Percentiles rank a stretch among this genome's conserved stretches.
These are phyloP conservation scores for Solanum aculeatissimum DNA, from an alignment of 305 asterid species.

Conservation along the genomic window DNA sequence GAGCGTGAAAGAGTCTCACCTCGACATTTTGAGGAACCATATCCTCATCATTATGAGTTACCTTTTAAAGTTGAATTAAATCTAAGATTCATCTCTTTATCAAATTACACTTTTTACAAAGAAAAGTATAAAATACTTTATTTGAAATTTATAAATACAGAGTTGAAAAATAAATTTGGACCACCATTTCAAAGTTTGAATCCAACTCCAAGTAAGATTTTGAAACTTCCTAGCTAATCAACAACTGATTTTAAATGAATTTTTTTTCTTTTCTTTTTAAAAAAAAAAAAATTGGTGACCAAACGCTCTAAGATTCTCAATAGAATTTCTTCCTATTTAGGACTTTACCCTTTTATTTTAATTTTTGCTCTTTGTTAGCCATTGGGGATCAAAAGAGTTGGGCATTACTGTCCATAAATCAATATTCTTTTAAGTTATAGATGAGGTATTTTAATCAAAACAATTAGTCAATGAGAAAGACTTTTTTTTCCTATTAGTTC, in stretches of 20 bases:
- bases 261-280: too few relatives aligned
- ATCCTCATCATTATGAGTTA: background rate
- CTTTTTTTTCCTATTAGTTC: background rate
- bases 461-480: background rate
- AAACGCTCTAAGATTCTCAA: background rate
- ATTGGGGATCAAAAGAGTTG: background rate
- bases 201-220: background rate
- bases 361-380: background rate
- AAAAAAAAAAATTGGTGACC: background rate
- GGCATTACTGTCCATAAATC: background rate
- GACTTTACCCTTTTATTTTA: too few relatives aligned
- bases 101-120: background rate
- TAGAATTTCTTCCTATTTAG: background rate
- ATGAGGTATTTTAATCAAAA: background rate
- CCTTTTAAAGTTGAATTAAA: background rate
- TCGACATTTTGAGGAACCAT: background rate
- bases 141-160: background rate
- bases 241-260: background rate
- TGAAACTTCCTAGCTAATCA: background rate
- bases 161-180: background rate
- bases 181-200: background rate
- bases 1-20: background rate
- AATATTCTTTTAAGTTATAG: background rate
- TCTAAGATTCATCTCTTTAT: background rate
- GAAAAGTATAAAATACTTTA: background rate